These are phyloP conservation scores for Suhomyces kilbournensis DNA, from an alignment of 805 yeast genomes.

Conservation along the genomic window DNA sequence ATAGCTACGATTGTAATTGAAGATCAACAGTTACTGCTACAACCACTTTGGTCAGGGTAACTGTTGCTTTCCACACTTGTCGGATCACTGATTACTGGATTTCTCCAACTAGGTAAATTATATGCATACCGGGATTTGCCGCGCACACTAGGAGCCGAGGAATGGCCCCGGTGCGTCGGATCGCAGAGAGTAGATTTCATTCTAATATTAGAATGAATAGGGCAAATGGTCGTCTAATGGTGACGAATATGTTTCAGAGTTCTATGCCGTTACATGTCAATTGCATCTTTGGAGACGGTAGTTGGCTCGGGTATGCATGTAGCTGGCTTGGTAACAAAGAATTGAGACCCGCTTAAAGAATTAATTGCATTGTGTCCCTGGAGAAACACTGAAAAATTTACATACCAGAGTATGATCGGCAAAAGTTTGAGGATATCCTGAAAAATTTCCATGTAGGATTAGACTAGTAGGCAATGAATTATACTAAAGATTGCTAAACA, in stretches of 20 bases:
- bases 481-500: background rate
- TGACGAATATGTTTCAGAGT: background rate
- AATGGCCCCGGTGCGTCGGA: background rate
- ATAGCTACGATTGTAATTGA: background rate
- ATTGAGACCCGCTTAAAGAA: background rate
- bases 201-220: background rate
- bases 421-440: background rate
- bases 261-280: background rate
- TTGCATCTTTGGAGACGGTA: background rate
- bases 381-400: background rate
- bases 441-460: background rate
- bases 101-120: background rate
- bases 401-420: background rate
- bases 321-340: background rate
- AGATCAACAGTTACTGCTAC: background rate
- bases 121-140: background rate
- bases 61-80: background rate
- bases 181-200: background rate
- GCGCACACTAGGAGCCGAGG: background rate
- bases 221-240: background rate
- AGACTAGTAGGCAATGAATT: background rate
- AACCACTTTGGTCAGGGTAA: background rate
- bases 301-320: background rate
- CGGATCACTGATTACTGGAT: background rate
- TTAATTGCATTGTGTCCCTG: background rate